phyloP scores from a whole-genome alignment of 1,139 yeast genomes.

The Pichia sp. region DNA sequence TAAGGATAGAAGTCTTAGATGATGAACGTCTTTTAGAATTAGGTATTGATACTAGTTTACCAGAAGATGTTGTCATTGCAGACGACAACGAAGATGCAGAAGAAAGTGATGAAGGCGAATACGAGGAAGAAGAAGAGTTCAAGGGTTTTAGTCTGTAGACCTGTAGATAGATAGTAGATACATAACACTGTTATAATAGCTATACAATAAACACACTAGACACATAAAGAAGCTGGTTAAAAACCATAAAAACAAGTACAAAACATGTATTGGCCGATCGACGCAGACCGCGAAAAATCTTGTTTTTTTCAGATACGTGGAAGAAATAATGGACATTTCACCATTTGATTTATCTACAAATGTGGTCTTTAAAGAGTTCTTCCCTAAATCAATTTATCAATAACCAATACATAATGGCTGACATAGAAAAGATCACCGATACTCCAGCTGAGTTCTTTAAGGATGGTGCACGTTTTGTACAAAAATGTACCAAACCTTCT shows the following conservation, averaged over 20 bases:
- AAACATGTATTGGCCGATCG: neutral
- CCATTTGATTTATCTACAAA: no score
- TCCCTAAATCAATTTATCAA: neutral
- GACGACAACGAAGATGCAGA: constrained; percentile 24
- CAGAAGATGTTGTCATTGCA: constrained; percentile 17
- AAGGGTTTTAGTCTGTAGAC: constrained; percentile 21
- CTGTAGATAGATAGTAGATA: neutral
- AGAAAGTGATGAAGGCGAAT: constrained; percentile 25
- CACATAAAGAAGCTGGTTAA: no score
- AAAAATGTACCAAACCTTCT: constrained; percentile 91
- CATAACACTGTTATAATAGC: no score
- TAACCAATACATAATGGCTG: constrained; percentile 25
- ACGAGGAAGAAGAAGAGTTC: constrained; percentile 35
- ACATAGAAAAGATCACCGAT: constrained; percentile 75
- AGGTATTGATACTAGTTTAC: constrained; percentile 51
- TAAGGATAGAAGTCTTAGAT: constrained; percentile 56
- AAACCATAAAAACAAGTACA: no score
- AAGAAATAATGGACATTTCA: neutral
- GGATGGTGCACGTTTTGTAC: constrained; percentile 83
- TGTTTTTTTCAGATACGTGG: neutral
- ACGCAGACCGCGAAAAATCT: neutral
- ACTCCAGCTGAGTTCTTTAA: constrained; percentile 86
- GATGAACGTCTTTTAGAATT: constrained; percentile 62
- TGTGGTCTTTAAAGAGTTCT: neutral
- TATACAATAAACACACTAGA: no score